Evolutionary conservation across 2,329 filamentous ascomycete genomes (phyloP).

Genomic region (Arthroderma sp.): DNA sequence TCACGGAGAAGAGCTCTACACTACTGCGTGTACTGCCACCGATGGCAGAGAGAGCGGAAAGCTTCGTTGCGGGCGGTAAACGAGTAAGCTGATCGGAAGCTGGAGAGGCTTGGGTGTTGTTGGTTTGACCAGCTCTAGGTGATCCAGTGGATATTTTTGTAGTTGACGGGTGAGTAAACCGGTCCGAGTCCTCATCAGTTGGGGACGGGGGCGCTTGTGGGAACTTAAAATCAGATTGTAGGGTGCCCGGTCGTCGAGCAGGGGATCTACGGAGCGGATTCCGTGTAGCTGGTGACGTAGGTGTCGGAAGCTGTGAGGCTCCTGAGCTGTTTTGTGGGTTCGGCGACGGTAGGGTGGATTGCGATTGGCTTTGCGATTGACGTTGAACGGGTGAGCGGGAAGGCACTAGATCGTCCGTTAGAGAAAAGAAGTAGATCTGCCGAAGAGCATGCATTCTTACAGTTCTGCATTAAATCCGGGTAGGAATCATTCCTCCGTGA

Average conservation of each 20-base stretch:
- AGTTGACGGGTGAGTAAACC: background rate
- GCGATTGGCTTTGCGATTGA: slow-evolving; percentile 19
- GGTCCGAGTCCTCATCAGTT: slow-evolving; percentile 2
- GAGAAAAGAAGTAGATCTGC: background rate
- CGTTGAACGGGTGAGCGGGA: slow-evolving; percentile 23
- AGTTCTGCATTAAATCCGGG: slow-evolving; percentile 30
- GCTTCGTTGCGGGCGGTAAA: slow-evolving; percentile 26
- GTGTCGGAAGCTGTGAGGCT: slow-evolving; percentile 1
- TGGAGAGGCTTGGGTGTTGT: slow-evolving; percentile 18
- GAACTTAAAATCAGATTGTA: slow-evolving; percentile 43
- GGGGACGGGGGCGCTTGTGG: slow-evolving; percentile 31
- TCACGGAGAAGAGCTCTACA: slow-evolving; percentile 85
- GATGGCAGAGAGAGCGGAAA: slow-evolving; percentile 35
- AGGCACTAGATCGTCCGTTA: slow-evolving; percentile 11
- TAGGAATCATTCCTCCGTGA: slow-evolving; percentile 34
- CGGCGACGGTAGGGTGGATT: slow-evolving; percentile 17
- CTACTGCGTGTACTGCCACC: slow-evolving; percentile 76
- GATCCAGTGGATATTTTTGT: background rate
- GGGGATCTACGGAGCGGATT: slow-evolving; percentile 6
- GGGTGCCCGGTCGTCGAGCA: slow-evolving; percentile 19
- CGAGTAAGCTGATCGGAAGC: slow-evolving; percentile 18
- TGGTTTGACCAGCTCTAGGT: slow-evolving; percentile 14
- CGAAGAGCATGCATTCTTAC: background rate
- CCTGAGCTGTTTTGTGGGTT: slow-evolving; percentile 23
- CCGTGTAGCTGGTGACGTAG: slow-evolving; percentile 18